Percentiles rank a stretch among this genome's conserved stretches.
Conservation (phyloP, 2,329 filamentous ascomycete species). For the Dactylellina drechsleri region DNA sequence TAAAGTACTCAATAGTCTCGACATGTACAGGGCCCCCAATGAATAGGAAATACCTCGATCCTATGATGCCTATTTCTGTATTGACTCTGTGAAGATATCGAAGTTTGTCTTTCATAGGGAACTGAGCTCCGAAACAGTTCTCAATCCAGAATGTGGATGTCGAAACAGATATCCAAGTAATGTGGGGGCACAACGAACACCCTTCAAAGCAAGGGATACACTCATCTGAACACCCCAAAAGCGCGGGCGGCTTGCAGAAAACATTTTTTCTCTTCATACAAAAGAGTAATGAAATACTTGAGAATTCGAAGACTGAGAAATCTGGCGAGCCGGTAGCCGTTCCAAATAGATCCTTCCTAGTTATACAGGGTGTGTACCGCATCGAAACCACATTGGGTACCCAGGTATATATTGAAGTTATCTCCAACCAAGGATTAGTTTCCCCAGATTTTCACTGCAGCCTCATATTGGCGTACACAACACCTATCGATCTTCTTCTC, state of each 20-base stretch:
- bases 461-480: constrained; percentile 33
- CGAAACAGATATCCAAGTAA: constrained; percentile 32
- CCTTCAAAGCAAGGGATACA: too few species aligned
- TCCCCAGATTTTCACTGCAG: constrained; percentile 54
- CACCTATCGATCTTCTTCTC: constrained; percentile 8
- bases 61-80: too few species aligned
- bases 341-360: constrained; percentile 22
- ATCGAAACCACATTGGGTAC: neutral
- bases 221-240: constrained; percentile 7
- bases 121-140: constrained; percentile 39
- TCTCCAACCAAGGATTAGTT: constrained; percentile 37
- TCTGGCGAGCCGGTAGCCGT: constrained; percentile 6
- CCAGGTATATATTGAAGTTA: constrained; percentile 28
- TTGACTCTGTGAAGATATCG: too few species aligned
- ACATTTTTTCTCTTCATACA: constrained; percentile 2
- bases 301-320: too few species aligned
- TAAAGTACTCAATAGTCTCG: too few species aligned
- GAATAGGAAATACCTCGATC: too few species aligned
- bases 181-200: constrained; percentile 31
- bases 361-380: neutral
- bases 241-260: constrained; percentile 30
- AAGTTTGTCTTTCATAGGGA: too few species aligned
- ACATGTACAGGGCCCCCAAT: too few species aligned
- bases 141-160: constrained; percentile 14
- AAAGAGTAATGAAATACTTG: constrained; percentile 21